These are phyloP conservation scores for Monilinia fructicola DNA, from an alignment of 2,329 filamentous ascomycete genomes.

Conservation along the genomic window DNA sequence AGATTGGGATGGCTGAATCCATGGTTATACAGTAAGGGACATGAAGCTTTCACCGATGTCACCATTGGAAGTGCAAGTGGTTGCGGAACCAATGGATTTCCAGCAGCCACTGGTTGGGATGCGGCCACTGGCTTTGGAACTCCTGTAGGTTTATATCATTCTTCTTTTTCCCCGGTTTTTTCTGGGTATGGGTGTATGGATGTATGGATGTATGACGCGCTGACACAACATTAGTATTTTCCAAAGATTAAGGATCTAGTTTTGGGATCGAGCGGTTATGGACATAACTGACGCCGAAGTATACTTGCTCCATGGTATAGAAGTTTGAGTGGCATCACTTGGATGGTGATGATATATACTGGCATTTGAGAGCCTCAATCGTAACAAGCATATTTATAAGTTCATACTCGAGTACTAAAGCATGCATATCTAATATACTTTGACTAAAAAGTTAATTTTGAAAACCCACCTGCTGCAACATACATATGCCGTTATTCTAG, in stretches of 20 bases:
- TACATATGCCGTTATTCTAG: too few relatives aligned
- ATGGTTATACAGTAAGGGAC: slow-evolving; percentile 43
- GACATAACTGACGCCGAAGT: background rate
- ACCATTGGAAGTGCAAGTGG: slow-evolving; percentile 42
- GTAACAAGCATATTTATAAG: background rate
- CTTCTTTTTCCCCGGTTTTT: background rate
- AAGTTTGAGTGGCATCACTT: background rate
- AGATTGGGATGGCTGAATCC: slow-evolving; percentile 47
- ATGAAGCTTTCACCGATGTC: slow-evolving; percentile 45
- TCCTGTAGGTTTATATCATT: slow-evolving; percentile 28
- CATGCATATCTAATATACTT: too few relatives aligned
- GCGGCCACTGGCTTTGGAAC: slow-evolving; percentile 44
- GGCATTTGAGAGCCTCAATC: background rate
- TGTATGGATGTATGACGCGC: background rate
- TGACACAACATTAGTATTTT: slow-evolving; percentile 6
- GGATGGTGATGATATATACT: slow-evolving; percentile 3
- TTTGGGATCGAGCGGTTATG: background rate
- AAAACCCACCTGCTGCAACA: too few relatives aligned
- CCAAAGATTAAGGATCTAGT: slow-evolving; percentile 9
- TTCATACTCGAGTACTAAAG: too few relatives aligned
- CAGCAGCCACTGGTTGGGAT: slow-evolving; percentile 41
- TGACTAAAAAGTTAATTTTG: too few relatives aligned
- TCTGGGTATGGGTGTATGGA: too few relatives aligned
- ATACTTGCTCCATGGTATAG: background rate
- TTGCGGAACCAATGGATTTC: slow-evolving; percentile 39